Evolutionary conservation across 2,329 filamentous ascomycete genomes (phyloP), one percentile per base, ranked within the genome.

Genomic region (Monosporascus sp.): DNA sequence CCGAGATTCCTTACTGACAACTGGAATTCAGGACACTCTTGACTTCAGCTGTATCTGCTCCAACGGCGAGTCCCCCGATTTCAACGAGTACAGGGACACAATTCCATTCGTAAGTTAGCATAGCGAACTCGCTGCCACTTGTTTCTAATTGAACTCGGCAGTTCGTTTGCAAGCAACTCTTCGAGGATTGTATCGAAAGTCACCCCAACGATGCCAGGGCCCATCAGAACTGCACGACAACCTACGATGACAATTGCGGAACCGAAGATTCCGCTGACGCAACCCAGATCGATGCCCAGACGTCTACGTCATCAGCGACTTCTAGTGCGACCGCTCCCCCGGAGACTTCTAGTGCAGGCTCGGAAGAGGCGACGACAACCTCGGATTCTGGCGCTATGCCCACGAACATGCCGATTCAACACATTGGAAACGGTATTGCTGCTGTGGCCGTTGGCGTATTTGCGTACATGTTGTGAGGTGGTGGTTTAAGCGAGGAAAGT

Each of bases 1-100:
- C 24, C 14, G 4, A 22, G 31, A 47, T 43, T 18, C 52, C 48
- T 37, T 17, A 37, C 50, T 62, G 55, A 58, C 55, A 27, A 54
- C 14, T 9, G 24, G 22, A 17, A 27, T 55, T 44, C 56, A 80
- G 75, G 50, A 51, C 41, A 71, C 70, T 44, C 72, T 83, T 44
- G 58, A 67, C 50, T 83, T 73, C 68, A 58, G 64, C 17, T 83
- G 80, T 67, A 71, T 67, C 17, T 83, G 80, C 71, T 50, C 63
- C 37, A 80, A 82, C 67, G 69, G 65, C 61, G 74, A 72, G 47
- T 69, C 71, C 6, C 79, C 80, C 15, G 77, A 75, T 53, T 73
- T 83, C 46, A 69, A 80, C 65, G 74, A 77, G 65, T 83, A 80
- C 69, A 60, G 56, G 48, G 74, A 81, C 70, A 80, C 79, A 3